A percentile compares a stretch with the other conserved stretches of the same genome.
Conservation (phyloP, 108 stramenopile species). For the Chaetoceros muelleri region DNA sequence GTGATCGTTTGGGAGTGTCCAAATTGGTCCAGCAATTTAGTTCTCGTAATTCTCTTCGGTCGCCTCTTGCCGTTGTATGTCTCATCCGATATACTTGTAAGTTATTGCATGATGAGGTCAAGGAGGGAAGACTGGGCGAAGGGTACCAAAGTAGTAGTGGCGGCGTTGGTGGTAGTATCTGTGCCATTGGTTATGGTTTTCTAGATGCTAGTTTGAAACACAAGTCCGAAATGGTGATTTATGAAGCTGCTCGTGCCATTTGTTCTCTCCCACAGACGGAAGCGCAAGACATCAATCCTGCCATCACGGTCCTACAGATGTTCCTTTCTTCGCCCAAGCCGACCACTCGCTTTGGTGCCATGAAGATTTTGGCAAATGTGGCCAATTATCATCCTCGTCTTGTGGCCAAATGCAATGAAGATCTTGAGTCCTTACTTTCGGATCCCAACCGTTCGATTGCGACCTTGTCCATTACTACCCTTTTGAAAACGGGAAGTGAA, state of each 20-base stretch:
- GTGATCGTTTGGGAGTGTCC: conserved; percentile 93
- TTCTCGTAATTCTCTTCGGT: conserved; percentile 79
- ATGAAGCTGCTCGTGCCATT: conserved; percentile 97
- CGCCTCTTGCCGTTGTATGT: conserved; percentile 87
- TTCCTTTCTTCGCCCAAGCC: conserved; percentile 93
- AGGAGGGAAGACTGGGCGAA: conserved; percentile 44
- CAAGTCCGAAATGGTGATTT: conserved; percentile 96
- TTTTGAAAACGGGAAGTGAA: conserved; percentile 98
- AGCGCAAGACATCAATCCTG: conserved; percentile 88
- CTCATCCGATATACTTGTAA: conserved; percentile 94
- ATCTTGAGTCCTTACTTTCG: conserved; percentile 91
- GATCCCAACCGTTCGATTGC: conserved; percentile 96
- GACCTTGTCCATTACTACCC: conserved; percentile 96
- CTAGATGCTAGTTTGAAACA: conserved; percentile 87
- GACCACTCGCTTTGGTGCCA: conserved; percentile 88
- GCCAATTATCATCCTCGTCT: conserved; percentile 87
- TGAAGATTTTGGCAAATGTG: conserved; percentile 88
- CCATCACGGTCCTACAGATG: conserved; percentile 93
- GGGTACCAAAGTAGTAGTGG: conserved; percentile 20
- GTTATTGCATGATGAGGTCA: conserved; percentile 66
- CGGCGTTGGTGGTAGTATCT: conserved; percentile 53
- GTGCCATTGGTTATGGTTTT: conserved; percentile 86
- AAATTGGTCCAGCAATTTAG: conserved; percentile 90
- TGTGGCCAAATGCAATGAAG: conserved; percentile 97
- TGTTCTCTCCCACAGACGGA: conserved; percentile 89